Evolutionary conservation across 129 eudicot genomes (phyloP).

Genomic region (Lactuca sativa): DNA sequence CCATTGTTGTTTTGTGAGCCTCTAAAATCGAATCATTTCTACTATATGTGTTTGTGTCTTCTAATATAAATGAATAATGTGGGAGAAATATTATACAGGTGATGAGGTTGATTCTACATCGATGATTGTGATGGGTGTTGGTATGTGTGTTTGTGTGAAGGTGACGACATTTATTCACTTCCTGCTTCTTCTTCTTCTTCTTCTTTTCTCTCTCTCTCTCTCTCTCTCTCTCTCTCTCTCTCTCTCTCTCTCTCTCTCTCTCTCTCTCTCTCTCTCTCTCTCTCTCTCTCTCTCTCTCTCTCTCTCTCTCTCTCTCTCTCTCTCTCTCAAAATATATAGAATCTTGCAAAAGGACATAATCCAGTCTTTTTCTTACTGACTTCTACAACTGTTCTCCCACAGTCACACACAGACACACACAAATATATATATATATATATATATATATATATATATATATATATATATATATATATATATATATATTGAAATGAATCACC

Average conservation of each 20-base stretch:
- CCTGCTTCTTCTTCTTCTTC: conserved; percentile 23
- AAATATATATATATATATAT: background rate
- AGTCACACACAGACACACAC: background rate
- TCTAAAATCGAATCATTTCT: conserved; percentile 31
- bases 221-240: conserved; percentile 33
- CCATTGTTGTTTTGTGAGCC: conserved; percentile 49
- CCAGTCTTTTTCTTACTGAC: conserved; percentile 18
- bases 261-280: conserved; percentile 31
- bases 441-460: conserved; percentile 1
- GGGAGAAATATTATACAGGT: background rate
- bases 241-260: background rate
- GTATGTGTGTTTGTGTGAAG: conserved; percentile 13
- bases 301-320: conserved; percentile 37
- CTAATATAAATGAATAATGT: background rate
- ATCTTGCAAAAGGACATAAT: conserved; percentile 34
- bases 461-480: background rate
- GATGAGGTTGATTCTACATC: conserved; percentile 41
- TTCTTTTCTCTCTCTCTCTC: conserved; percentile 12
- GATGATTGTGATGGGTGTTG: conserved; percentile 48
- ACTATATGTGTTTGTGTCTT: conserved; percentile 19
- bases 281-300: conserved; percentile 39
- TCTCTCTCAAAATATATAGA: conserved; percentile 16
- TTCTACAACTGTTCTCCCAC: conserved; percentile 1
- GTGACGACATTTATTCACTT: conserved; percentile 31
- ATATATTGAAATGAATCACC: conserved; percentile 19